phyloP scores from a whole-genome alignment of 257 asterid genomes.

The Petrea volubilis region DNA sequence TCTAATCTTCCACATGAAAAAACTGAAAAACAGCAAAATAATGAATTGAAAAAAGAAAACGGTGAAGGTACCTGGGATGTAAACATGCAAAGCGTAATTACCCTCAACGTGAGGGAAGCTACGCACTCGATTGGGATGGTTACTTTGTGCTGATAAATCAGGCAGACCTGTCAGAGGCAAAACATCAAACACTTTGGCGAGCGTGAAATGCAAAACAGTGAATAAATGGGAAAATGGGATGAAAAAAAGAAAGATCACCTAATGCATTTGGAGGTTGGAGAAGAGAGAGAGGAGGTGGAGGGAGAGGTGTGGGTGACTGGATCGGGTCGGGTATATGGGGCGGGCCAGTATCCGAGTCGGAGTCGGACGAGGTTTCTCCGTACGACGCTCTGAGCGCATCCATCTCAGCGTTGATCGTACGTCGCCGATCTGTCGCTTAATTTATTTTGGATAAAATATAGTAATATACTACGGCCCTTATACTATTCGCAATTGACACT shows the following conservation, averaged over 20 bases:
- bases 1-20: neutral
- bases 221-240: neutral
- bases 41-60: neutral
- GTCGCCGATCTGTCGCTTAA: neutral
- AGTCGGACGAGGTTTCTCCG: constrained; percentile 67
- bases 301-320: constrained; percentile 45
- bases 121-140: constrained; percentile 60
- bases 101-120: constrained; percentile 91
- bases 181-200: constrained; percentile 38
- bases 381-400: constrained; percentile 84
- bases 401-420: constrained; percentile 35
- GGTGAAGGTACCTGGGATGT: constrained; percentile 72
- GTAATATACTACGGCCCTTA: neutral
- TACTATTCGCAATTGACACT: neutral
- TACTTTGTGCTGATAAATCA: constrained; percentile 35
- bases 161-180: constrained; percentile 45
- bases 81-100: constrained; percentile 86
- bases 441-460: neutral
- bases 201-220: neutral
- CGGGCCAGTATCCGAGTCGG: constrained; percentile 45
- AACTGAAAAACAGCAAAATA: constrained; percentile 11
- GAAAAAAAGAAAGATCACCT: constrained; percentile 33
- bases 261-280: constrained; percentile 61
- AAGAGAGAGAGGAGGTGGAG: constrained; percentile 81
- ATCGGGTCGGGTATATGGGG: constrained; percentile 28